Base-by-base conservation (phyloP, 306 rosid species). In the Astragalus glycyphyllos region DNA sequence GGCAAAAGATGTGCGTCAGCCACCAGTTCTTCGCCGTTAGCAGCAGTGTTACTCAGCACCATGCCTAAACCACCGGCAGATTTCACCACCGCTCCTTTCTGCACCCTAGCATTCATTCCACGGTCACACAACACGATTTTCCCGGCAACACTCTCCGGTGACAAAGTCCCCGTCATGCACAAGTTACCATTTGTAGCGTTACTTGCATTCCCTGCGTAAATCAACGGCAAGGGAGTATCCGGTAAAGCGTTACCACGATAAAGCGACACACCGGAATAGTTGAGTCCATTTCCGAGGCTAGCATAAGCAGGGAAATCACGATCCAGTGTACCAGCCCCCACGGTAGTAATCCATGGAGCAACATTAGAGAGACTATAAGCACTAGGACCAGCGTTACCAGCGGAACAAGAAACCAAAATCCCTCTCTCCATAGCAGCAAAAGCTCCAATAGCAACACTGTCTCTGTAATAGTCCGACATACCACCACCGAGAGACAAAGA, bases 401-500 rank as follows among this genome's bases (percentile, higher is more conserved):
- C 98, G 0, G 98, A 90, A 74, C 92, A 87, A 11, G 98, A 93
- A 11, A 90, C 50, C 0, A 93, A 66, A 14, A 93, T 90, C 20
- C 98, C 97, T 63, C 87, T 90, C 84, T 90, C 90, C 98, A 90
- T 90, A 4, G 98, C 98, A 0, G 87, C 83, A 47, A 93, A 93
- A 5, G 97, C 58, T 46, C 97, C 97, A 17, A 86, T 81, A 0
- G 98, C 98, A 0, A 93, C 90, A 57, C 91, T 87, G 83, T 93
- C 98, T 46, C 85, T 82, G 79, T 32, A 83, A 60, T 90, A 93
- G 14, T 90, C 98, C 0, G 96, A 68, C 77, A 69, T 83, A 4
- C 98, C 98, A 9, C 98, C 98, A 11, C 97, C 98, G n/a, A 93
- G 98, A 0, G 98, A 93, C 79, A 93, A 29, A 1, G 98, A 93